Percentiles rank a stretch among this genome's conserved stretches.
Conservation (phyloP, 306 rosid genomes). For the Castanea mollissima region DNA sequence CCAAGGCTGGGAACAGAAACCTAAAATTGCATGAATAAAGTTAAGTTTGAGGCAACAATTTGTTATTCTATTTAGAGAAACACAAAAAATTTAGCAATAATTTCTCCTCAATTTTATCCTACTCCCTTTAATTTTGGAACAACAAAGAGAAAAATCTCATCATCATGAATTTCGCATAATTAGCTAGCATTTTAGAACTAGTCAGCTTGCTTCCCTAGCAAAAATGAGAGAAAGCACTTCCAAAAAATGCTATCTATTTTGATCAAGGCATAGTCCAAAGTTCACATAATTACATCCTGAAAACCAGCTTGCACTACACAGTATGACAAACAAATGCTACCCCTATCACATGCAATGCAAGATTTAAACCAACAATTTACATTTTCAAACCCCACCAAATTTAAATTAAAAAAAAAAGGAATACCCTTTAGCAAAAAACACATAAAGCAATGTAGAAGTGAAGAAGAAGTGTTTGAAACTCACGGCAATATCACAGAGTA, state of each 20-base stretch:
- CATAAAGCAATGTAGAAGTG: background rate
- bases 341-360: background rate
- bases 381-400: background rate
- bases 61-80: constrained; percentile 8
- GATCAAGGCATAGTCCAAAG: background rate
- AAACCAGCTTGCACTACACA: background rate
- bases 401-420: background rate
- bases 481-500: constrained; percentile 80
- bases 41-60: constrained; percentile 15
- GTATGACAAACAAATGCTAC: background rate
- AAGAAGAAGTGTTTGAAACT: constrained; percentile 30
- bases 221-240: background rate
- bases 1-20: constrained; percentile 93
- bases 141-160: background rate
- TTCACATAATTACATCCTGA: background rate
- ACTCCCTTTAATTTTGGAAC: background rate
- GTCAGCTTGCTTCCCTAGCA: background rate
- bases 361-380: background rate
- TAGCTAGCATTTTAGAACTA: background rate
- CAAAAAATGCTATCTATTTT: background rate
- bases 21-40: constrained; percentile 37
- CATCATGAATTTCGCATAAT: background rate
- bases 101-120: background rate
- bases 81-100: background rate
- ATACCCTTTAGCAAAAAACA: background rate